Conservation (phyloP, 139 green algal genomes). For the Chlorella sp. region DNA sequence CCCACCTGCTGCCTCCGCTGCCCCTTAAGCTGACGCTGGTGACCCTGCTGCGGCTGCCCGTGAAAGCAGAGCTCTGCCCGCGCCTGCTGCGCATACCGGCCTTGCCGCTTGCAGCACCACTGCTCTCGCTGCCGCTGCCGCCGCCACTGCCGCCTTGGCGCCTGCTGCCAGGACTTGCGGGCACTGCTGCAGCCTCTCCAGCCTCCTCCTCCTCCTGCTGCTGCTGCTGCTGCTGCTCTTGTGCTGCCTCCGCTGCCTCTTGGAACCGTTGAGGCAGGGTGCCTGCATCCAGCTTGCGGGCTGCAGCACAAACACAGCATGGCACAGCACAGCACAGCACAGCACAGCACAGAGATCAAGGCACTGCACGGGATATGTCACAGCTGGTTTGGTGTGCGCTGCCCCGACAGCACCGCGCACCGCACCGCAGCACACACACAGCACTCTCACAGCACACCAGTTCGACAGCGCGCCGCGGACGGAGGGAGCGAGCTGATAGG, state of each 20-base stretch:
- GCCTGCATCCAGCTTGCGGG: constrained; percentile 7
- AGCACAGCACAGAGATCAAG: no score
- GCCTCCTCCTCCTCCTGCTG: background rate
- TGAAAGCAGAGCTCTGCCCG: background rate
- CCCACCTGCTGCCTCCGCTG: background rate
- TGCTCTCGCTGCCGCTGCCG: background rate
- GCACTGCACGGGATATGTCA: no score
- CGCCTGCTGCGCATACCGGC: background rate
- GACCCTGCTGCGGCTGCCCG: background rate
- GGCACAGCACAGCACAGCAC: no score
- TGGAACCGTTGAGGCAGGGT: constrained; percentile 1
- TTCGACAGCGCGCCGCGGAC: no score
- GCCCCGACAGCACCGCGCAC: no score
- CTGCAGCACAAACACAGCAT: background rate
- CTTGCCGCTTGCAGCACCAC: background rate
- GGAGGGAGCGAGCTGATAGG: no score
- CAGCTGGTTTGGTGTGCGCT: no score
- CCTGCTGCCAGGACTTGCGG: background rate
- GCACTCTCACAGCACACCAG: background rate
- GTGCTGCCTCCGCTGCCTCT: background rate
- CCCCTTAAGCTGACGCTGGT: background rate
- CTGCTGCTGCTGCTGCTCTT: background rate
- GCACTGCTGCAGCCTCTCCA: background rate
- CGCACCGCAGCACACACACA: background rate
- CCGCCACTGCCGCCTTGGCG: background rate